Evolutionary conservation across 345 rosid species (phyloP).

Genomic region (Schrenkiella parvula): DNA sequence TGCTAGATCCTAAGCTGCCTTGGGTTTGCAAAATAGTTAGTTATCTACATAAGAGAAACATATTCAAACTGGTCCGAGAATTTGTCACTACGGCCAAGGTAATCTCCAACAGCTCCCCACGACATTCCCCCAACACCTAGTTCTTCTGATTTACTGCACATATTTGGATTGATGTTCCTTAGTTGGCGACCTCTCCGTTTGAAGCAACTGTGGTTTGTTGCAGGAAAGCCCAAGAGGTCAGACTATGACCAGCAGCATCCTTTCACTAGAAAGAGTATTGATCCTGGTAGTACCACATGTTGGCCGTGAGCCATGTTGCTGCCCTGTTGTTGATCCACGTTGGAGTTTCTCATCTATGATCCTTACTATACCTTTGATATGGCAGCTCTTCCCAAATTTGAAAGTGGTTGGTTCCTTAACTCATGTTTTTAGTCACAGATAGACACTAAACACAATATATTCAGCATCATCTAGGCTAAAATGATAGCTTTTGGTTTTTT

Average conservation of each 20-base stretch:
- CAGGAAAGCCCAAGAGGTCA: constrained; percentile 54
- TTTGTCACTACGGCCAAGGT: constrained; percentile 65
- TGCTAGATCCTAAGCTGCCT: constrained; percentile 80
- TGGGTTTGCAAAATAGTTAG: constrained; percentile 79
- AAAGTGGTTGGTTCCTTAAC: constrained; percentile 55
- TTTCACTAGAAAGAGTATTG: constrained; percentile 65
- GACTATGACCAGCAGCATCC: constrained; percentile 29
- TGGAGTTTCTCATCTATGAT: constrained; percentile 83
- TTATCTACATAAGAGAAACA: constrained; percentile 55
- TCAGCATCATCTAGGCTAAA: background rate
- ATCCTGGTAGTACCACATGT: constrained; percentile 54
- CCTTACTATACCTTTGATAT: constrained; percentile 80
- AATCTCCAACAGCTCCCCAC: constrained; percentile 9
- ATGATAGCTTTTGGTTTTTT: background rate
- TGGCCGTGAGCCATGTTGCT: constrained; percentile 61
- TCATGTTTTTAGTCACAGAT: background rate
- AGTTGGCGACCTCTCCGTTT: constrained; percentile 10
- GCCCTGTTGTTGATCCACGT: constrained; percentile 58
- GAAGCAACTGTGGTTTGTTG: constrained; percentile 16
- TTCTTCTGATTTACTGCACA: constrained; percentile 23
- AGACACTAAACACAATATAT: background rate
- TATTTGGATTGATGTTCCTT: constrained; percentile 8
- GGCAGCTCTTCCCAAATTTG: constrained; percentile 72
- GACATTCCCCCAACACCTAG: constrained; percentile 9
- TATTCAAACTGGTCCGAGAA: constrained; percentile 57